phyloP scores from a whole-genome alignment of 768 basidiomycete genomes.

The Tricholoma sp. region DNA sequence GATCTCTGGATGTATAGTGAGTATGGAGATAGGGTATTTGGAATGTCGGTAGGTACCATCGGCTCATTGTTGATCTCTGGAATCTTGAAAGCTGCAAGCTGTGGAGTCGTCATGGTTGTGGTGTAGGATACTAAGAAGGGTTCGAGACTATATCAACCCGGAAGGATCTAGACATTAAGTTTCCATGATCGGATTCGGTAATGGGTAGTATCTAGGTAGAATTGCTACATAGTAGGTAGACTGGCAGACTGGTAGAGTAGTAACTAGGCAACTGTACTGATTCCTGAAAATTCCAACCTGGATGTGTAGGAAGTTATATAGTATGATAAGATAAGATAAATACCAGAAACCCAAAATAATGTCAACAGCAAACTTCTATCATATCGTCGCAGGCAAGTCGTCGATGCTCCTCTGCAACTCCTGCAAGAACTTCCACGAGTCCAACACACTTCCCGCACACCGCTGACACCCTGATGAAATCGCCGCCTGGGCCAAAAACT shows the following conservation, averaged over 20 bases:
- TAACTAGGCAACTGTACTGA: neutral
- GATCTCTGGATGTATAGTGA: conserved; percentile 41
- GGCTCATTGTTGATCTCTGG: conserved; percentile 90
- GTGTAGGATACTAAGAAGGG: conserved; percentile 1
- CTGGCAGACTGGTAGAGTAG: neutral
- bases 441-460: conserved; percentile 64
- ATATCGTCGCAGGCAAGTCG: conserved; percentile 32
- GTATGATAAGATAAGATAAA: neutral
- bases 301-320: too few species aligned
- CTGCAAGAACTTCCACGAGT: conserved; percentile 52
- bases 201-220: too few species aligned
- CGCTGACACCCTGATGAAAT: conserved; percentile 48
- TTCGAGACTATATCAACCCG: too few species aligned
- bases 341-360: neutral
- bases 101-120: conserved; percentile 58
- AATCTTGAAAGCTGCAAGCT: conserved; percentile 82
- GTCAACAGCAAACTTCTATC: conserved; percentile 4
- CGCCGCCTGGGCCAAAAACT: conserved; percentile 51
- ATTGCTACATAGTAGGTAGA: too few species aligned
- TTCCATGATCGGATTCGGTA: neutral
- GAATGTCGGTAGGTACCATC: conserved; percentile 50
- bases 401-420: conserved; percentile 56
- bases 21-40: neutral
- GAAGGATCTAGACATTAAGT: conserved; percentile 11
- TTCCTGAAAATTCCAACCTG: too few species aligned